phyloP scores from a whole-genome alignment of 2,329 filamentous ascomycete genomes.

The Epichloe coenophiala region DNA sequence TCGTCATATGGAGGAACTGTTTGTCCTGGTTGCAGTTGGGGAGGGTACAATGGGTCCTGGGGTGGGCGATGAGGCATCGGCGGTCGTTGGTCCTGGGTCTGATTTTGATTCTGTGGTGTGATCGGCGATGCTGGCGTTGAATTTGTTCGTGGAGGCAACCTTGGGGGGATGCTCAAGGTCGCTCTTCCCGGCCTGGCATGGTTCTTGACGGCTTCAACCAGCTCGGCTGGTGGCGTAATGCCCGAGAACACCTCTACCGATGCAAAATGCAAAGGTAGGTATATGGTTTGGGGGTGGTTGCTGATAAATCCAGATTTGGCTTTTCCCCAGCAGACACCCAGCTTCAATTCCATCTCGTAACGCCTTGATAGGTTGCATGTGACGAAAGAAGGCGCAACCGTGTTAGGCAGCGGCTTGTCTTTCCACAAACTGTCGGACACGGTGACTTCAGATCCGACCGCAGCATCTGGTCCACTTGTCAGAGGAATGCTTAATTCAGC shows the following conservation, averaged over 20 bases:
- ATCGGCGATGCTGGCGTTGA: slow-evolving; percentile 10
- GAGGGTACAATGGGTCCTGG: slow-evolving; percentile 42
- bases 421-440: slow-evolving; percentile 64
- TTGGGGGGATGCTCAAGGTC: slow-evolving; percentile 22
- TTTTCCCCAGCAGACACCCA: slow-evolving; percentile 65
- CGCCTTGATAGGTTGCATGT: slow-evolving; percentile 75
- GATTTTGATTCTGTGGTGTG: slow-evolving; percentile 10
- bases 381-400: slow-evolving; percentile 72
- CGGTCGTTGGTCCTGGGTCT: slow-evolving; percentile 3
- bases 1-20: slow-evolving; percentile 45
- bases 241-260: slow-evolving; percentile 72
- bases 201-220: slow-evolving; percentile 46
- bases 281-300: slow-evolving; percentile 45
- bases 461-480: slow-evolving; percentile 37
- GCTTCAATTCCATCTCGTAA: slow-evolving; percentile 72
- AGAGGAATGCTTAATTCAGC: slow-evolving; percentile 61
- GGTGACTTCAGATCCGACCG: slow-evolving; percentile 53
- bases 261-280: slow-evolving; percentile 65
- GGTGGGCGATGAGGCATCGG: slow-evolving; percentile 16
- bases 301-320: slow-evolving; percentile 22
- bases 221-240: slow-evolving; percentile 63
- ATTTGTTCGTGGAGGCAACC: slow-evolving; percentile 22
- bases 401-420: slow-evolving; percentile 60
- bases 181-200: slow-evolving; percentile 24
- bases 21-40: slow-evolving; percentile 35